phyloP scores from a whole-genome alignment of 495 filamentous ascomycete genomes.

The Usnea hakonensis region DNA sequence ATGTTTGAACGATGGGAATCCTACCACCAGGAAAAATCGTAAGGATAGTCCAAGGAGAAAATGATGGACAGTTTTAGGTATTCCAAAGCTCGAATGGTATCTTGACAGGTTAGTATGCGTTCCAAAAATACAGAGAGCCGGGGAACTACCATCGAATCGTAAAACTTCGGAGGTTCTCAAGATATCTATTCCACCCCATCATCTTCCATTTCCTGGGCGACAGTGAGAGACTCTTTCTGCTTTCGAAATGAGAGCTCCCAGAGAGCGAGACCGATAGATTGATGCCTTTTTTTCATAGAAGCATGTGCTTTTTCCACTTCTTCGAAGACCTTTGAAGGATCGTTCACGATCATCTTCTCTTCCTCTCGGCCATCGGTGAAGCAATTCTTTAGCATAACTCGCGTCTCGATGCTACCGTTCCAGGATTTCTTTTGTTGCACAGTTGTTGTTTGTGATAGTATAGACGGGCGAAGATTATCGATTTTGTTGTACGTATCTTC shows the following conservation, averaged over 20 bases:
- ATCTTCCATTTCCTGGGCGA: background rate
- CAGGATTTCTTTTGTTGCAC: background rate
- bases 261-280: background rate
- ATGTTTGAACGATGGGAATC: background rate
- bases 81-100: background rate
- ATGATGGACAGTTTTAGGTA: background rate
- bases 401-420: slow-evolving; percentile 4
- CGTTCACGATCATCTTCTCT: slow-evolving; percentile 6
- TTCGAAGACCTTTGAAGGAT: slow-evolving; percentile 5
- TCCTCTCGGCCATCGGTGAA: slow-evolving; percentile 1
- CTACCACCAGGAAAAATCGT: background rate
- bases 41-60: background rate
- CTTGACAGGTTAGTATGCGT: background rate
- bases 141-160: background rate
- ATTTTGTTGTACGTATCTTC: background rate
- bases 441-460: background rate
- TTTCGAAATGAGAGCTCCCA: background rate
- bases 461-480: background rate
- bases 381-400: background rate
- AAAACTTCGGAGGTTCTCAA: background rate
- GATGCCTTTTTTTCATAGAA: background rate
- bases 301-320: background rate
- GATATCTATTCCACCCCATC: background rate
- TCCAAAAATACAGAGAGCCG: background rate
- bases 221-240: background rate